A percentile compares a stretch with the other conserved stretches of the same genome.
Conservation (phyloP, 306 rosid genomes). For the Mimosa pudica region DNA sequence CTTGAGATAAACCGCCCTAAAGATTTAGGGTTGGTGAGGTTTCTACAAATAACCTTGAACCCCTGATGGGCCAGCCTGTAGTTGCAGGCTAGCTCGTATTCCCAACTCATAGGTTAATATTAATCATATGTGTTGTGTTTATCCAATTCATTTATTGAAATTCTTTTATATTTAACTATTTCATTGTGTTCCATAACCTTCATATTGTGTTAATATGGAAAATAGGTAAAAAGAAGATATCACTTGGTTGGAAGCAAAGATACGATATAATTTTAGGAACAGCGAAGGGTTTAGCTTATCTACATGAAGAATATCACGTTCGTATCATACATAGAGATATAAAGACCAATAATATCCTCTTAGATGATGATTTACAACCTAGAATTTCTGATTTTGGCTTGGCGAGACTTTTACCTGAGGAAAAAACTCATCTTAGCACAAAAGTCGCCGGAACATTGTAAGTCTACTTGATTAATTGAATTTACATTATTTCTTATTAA, state of each 20-base stretch:
- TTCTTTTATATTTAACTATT: neutral
- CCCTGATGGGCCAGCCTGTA: too few species aligned
- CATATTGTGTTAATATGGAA: neutral
- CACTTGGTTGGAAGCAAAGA: neutral
- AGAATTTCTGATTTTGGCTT: neutral
- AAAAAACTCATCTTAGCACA: neutral
- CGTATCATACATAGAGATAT: neutral
- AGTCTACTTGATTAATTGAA: neutral
- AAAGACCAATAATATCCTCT: neutral
- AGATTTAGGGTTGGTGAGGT: too few species aligned
- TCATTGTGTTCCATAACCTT: neutral
- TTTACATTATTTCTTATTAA: neutral
- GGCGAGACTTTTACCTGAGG: neutral
- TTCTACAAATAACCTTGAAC: too few species aligned
- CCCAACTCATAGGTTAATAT: too few species aligned
- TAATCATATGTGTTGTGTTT: neutral
- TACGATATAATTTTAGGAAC: conserved; percentile 42
- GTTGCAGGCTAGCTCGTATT: too few species aligned
- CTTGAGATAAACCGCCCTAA: too few species aligned
- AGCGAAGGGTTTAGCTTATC: conserved; percentile 63
- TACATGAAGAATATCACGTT: conserved; percentile 69
- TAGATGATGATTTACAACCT: neutral
- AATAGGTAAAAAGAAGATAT: conserved; percentile 45
- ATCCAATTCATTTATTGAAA: neutral
- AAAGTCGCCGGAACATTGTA: neutral